Evolutionary conservation across 164 flowering plant species (phyloP), one percentile per base, ranked within the genome.

Genomic region (Magnolia sinica): DNA sequence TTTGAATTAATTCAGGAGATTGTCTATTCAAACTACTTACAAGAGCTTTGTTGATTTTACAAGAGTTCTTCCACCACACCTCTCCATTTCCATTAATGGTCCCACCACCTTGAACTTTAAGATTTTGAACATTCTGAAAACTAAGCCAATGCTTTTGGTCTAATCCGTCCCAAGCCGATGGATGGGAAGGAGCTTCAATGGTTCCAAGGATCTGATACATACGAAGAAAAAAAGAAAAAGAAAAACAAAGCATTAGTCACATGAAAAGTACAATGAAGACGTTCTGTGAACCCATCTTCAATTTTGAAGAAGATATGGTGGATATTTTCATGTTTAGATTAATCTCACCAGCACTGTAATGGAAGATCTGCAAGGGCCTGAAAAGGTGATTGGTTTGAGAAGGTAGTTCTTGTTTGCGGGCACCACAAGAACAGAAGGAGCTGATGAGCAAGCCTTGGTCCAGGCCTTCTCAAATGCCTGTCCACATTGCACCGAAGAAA

Each of bases 401-500:
- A 81, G 88, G 82, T 89, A 95, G 6, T 27, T 86, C 71, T 84
- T 89, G 72, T 76, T 77, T 51, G 74, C 7, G 0, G 97, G 94
- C 27, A 93, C 92, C 71, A 85, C 77, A 52, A 93, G 74, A 75
- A 82, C 82, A 66, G 85, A 84, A 68, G 78, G 64, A 20, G 71
- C 37, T 2, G 86, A 79, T 23, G 88, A 82, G 76, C 98, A 95
- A 45, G 92, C 97, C 73, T 68, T 79, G 52, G 84, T 52, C 97
- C 97, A 92, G 20, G 97, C 95, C 74, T 87, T 78, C 79, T 50
- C n/a, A 80, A 92, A 92, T 77, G 94, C 94, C 97, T 92, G 79
- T 59, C 64, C 18, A 55, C 16, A 18, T 18, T 22, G 14, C 66
- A 37, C 50, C 50, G 13, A 55, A 74, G 1, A 45, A 50, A 45